phyloP scores from a whole-genome alignment of 164 flowering plant species.

The Stephania japonica region DNA sequence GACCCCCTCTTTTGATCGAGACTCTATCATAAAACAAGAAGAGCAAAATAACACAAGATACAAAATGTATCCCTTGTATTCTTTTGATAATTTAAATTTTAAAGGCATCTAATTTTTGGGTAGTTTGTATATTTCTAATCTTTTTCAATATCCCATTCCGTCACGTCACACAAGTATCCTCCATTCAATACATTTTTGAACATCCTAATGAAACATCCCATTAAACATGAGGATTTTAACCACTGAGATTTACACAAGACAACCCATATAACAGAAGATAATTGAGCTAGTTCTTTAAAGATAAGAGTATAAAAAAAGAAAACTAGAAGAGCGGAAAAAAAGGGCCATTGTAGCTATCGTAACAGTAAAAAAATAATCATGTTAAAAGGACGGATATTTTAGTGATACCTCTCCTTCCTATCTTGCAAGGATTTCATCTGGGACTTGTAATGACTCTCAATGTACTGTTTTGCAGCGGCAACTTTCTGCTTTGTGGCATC shows the following conservation, averaged over 20 bases:
- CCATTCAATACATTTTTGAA: background rate
- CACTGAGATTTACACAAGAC: too few species aligned
- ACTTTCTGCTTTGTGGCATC: slow-evolving; percentile 33
- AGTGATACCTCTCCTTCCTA: slow-evolving; percentile 31
- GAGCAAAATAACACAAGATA: too few species aligned
- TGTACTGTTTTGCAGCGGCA: slow-evolving; percentile 38
- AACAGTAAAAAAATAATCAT: background rate
- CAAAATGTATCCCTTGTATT: background rate
- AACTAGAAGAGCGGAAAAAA: background rate
- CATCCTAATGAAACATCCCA: background rate
- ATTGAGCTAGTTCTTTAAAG: too few species aligned
- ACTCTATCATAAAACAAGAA: too few species aligned
- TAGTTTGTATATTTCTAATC: background rate
- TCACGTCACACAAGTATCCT: background rate
- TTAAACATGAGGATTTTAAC: background rate
- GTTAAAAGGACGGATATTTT: background rate
- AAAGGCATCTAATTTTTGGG: background rate
- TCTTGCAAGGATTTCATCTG: slow-evolving; percentile 39
- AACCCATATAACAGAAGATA: too few species aligned
- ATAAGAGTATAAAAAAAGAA: too few species aligned
- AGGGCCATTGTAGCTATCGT: background rate
- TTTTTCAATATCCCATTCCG: background rate
- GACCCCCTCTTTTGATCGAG: too few species aligned
- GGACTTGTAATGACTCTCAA: slow-evolving; percentile 37
- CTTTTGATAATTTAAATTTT: background rate